Evolutionary conservation across 2,329 filamentous ascomycete genomes (phyloP).

Genomic region (Ophiostoma sp.): DNA sequence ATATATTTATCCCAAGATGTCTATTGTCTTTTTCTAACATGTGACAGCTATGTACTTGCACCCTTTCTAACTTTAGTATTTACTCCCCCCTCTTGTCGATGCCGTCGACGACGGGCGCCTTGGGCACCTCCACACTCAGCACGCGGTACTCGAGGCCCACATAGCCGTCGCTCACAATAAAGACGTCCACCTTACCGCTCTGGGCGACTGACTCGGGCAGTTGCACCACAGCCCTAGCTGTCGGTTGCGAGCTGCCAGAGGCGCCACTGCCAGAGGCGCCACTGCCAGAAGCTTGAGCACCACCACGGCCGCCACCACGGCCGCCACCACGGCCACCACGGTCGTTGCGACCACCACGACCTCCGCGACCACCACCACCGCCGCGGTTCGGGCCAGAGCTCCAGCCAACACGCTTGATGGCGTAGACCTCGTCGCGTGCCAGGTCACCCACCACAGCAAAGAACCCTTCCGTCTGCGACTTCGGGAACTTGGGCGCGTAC

Average conservation of each 20-base stretch:
- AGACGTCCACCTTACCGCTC: conserved; percentile 67
- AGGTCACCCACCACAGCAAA: conserved; percentile 76
- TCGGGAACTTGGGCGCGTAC: conserved; percentile 87
- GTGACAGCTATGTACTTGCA: not conserved
- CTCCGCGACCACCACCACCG: not conserved
- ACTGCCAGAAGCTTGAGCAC: not conserved
- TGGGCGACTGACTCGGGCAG: conserved; percentile 53
- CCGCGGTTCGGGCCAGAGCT: conserved; percentile 32
- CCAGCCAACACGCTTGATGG: conserved; percentile 86
- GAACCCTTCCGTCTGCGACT: conserved; percentile 91
- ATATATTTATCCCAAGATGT: not conserved
- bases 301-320: not conserved
- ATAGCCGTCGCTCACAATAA: conserved; percentile 85
- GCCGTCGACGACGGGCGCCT: conserved; percentile 50
- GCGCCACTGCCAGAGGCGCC: not conserved
- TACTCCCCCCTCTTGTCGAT: conserved; percentile 38
- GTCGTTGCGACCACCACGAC: not conserved
- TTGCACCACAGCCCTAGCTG: conserved; percentile 59
- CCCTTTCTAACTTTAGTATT: not conserved
- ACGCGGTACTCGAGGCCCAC: conserved; percentile 65
- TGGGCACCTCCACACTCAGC: conserved; percentile 54
- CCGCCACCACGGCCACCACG: not conserved
- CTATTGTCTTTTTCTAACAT: not conserved
- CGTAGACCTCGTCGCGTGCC: conserved; percentile 72
- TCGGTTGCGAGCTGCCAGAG: conserved; percentile 43